phyloP scores from a whole-genome alignment of 2,329 filamentous ascomycete species.

The Fusarium praegraminearum region DNA sequence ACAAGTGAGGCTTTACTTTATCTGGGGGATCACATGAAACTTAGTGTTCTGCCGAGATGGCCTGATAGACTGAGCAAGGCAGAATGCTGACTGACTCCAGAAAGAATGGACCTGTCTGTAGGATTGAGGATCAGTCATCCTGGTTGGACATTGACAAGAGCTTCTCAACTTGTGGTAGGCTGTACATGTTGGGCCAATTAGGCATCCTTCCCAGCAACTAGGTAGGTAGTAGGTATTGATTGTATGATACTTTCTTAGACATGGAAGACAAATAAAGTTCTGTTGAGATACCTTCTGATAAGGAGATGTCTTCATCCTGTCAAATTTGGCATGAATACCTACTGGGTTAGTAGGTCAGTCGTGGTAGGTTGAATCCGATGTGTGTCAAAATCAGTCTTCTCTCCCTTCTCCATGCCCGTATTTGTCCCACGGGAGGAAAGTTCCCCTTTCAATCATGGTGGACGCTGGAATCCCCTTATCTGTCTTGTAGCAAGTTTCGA shows the following conservation, averaged over 20 bases:
- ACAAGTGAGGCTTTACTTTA: neutral
- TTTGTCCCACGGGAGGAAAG: neutral
- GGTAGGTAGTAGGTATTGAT: neutral
- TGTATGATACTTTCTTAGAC: neutral
- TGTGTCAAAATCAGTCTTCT: neutral
- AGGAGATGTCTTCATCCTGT: neutral
- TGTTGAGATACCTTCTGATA: neutral
- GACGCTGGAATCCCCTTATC: neutral
- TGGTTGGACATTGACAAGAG: neutral
- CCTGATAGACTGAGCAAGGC: slow-evolving; percentile 1
- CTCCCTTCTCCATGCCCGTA: neutral
- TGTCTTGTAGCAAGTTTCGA: neutral
- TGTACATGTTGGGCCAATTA: slow-evolving; percentile 7
- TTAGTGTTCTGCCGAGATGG: neutral
- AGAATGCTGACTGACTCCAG: neutral
- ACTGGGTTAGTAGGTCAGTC: neutral
- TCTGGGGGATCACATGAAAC: neutral
- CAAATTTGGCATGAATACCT: neutral
- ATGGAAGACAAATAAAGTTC: neutral
- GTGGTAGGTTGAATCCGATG: neutral
- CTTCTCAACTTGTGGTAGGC: neutral
- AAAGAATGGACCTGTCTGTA: neutral
- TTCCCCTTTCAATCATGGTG: neutral
- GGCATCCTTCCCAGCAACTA: slow-evolving; percentile 15
- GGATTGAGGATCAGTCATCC: neutral